phyloP scores from a whole-genome alignment of 2,329 filamentous ascomycete genomes.

The Aspergillus fructus region DNA sequence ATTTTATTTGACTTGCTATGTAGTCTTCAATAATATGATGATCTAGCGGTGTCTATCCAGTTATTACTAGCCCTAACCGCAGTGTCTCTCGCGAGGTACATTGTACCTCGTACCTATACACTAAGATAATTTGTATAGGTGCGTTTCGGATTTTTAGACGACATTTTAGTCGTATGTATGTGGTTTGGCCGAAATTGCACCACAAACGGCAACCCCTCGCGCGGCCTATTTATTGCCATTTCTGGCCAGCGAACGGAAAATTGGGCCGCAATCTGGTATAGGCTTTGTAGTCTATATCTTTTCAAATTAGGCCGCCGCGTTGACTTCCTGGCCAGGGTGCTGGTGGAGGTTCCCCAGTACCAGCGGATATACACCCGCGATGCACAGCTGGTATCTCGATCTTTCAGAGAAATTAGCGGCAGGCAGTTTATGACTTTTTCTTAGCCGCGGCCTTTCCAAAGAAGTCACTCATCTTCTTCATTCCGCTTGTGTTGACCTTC shows the following conservation, averaged over 20 bases:
- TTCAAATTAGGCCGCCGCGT: background rate
- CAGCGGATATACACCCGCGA: background rate
- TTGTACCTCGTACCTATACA: background rate
- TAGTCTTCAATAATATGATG: constrained; percentile 10
- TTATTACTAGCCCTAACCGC: background rate
- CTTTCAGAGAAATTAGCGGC: background rate
- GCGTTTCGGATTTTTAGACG: background rate
- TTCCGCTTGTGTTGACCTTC: constrained; percentile 87
- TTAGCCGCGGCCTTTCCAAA: constrained; percentile 65
- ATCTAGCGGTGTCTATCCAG: background rate
- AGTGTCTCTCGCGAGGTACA: background rate
- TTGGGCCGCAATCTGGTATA: background rate
- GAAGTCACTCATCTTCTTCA: constrained; percentile 97
- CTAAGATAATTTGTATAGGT: background rate
- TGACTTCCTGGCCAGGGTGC: background rate
- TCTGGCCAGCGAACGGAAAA: background rate
- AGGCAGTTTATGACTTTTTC: constrained; percentile 32
- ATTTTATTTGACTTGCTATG: constrained; percentile 4
- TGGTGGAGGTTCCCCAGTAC: background rate
- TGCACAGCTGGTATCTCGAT: background rate
- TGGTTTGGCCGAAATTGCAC: background rate
- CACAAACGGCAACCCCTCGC: background rate
- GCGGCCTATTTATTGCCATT: background rate
- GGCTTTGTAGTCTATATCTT: background rate
- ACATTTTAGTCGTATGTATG: background rate